A percentile compares a stretch with the other conserved stretches of the same genome.
Conservation (phyloP, 345 rosid genomes). For the Euphorbia tirucalli region DNA sequence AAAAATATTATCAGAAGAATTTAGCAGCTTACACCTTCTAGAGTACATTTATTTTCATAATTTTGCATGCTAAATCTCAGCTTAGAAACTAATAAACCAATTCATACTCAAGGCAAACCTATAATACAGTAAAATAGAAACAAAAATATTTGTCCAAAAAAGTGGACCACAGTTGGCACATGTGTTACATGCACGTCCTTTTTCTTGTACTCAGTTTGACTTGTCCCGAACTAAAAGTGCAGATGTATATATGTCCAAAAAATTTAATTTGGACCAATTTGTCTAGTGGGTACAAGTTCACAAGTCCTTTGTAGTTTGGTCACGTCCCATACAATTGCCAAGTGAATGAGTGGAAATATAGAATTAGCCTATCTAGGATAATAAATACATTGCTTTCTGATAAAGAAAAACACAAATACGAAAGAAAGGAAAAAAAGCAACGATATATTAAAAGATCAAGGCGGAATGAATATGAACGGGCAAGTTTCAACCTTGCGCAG, state of each 20-base stretch:
- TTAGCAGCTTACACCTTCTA: background rate
- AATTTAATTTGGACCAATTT: background rate
- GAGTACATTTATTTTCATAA: background rate
- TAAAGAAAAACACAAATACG: background rate
- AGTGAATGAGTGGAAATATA: background rate
- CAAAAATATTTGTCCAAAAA: too few relatives aligned
- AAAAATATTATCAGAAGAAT: background rate
- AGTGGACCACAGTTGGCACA: too few relatives aligned
- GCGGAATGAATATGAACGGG: background rate
- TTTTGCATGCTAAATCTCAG: background rate
- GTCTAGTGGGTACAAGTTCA: background rate
- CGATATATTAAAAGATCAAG: background rate
- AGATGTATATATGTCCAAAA: too few relatives aligned
- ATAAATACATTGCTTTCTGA: background rate
- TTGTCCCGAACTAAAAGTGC: too few relatives aligned
- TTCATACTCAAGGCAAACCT: background rate
- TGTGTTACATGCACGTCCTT: too few relatives aligned
- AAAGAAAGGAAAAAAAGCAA: background rate
- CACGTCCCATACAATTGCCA: background rate
- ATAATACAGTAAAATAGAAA: background rate
- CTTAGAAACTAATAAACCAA: background rate
- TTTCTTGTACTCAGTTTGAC: too few relatives aligned
- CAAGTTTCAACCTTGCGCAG: constrained; percentile 66
- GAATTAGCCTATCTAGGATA: background rate
- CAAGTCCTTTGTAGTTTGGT: background rate